A percentile compares a stretch with the other conserved stretches of the same genome.
phyloP scores from a whole-genome alignment of 129 eudicot species.

The Solidago caesia region DNA sequence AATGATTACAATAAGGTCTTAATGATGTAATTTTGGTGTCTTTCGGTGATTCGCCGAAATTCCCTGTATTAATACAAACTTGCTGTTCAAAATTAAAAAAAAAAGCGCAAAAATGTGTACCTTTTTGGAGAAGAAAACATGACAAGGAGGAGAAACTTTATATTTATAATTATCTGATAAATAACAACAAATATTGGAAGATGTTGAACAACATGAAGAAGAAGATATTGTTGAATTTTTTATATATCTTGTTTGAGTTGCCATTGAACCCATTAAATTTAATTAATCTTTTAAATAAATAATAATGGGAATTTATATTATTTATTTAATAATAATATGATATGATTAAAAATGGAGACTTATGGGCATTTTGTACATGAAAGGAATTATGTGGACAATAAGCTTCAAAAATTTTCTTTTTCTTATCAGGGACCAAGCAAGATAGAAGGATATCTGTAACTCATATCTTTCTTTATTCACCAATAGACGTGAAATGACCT shows the following conservation, averaged over 20 bases:
- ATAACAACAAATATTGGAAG: conserved; percentile 11
- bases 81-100: neutral
- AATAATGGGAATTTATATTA: neutral
- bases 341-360: neutral
- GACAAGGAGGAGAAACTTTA: conserved; percentile 32
- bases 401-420: neutral
- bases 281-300: neutral
- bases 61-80: too few relatives aligned
- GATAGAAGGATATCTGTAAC: neutral
- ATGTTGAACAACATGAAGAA: conserved; percentile 17
- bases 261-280: conserved; percentile 31
- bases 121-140: conserved; percentile 26
- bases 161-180: conserved; percentile 14
- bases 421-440: neutral
- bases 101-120: conserved; percentile 13
- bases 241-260: conserved; percentile 31
- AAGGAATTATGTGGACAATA: neutral
- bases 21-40: too few relatives aligned
- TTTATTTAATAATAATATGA: too few relatives aligned
- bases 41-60: too few relatives aligned
- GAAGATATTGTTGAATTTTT: conserved; percentile 26
- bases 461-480: neutral
- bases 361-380: neutral
- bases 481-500: neutral
- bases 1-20: neutral